Evolutionary conservation across 768 basidiomycete genomes (phyloP), one percentile per base, ranked within the genome.

Genomic region (Calocybe indica): DNA sequence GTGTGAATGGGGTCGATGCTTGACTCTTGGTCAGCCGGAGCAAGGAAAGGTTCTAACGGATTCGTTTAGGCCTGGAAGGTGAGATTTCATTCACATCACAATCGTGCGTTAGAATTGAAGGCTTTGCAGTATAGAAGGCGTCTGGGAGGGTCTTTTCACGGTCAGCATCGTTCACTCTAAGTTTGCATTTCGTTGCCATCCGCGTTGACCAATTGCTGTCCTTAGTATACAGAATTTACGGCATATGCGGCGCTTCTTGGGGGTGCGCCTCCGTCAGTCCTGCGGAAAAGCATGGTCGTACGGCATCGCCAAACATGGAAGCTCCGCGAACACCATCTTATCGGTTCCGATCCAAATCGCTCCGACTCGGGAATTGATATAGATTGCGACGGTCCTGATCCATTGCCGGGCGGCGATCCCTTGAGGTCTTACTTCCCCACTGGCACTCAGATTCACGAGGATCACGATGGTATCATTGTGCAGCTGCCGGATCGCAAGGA

Each of bases 281-380:
- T 95, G n/a, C 81, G 88, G 55, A 78, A 81, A 37, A 84, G 85
- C 39, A 71, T 83, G 41, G 82, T 89, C 28, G 90, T 86, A 1
- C 79, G 85, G 55, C 92, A 97, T 62, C 82, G 79, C 12, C 93
- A 96, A 59, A 91, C 91, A 0, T 95, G 92, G 92, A 85, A 83
- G 57, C 66, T 96, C 37, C 79, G 80, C 33, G 89, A 92, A 62
- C 80, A 90, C 56, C 80, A 88, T 56, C 67, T 88, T 10, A 39
- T 71, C 5, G 52, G 61, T 53, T 40, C 51, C 11, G 65, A 68
- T 41, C 50, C 53, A 12, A 56, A 57, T 7, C 55, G 65, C 49
- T 61, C 65, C 42, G 63, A 67, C 52, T 63, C 65, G 32, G 66
- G 63, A 11, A 63, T 66, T 33, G 66, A 62, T 30, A 50, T 64